Percentiles rank a stretch among this genome's conserved stretches.
Evolutionary conservation across 2,329 filamentous ascomycete genomes (phyloP).

Genomic region (Pseudogymnoascus sp.): DNA sequence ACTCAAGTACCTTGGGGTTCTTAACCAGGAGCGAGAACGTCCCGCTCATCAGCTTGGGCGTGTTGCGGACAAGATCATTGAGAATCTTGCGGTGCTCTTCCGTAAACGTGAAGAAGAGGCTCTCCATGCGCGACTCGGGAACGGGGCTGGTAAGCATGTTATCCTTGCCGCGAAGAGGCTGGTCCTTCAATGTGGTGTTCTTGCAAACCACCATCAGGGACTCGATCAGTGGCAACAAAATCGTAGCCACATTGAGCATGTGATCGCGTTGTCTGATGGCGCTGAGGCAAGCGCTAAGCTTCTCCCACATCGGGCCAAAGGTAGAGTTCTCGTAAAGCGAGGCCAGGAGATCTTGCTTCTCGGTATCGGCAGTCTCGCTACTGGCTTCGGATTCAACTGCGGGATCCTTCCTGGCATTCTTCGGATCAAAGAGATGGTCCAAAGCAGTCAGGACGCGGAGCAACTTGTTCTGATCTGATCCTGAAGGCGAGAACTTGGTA

Average conservation of each 20-base stretch:
- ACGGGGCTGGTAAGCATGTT: constrained; percentile 66
- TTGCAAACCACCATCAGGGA: constrained; percentile 99
- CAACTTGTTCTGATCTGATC: constrained; percentile 93
- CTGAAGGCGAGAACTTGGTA: constrained; percentile 90
- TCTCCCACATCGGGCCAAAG: constrained; percentile 86
- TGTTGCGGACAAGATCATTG: constrained; percentile 94
- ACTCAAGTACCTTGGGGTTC: constrained; percentile 97
- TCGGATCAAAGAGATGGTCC: constrained; percentile 89
- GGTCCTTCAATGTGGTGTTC: constrained; percentile 61
- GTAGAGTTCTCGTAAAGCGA: constrained; percentile 85
- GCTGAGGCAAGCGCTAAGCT: constrained; percentile 78
- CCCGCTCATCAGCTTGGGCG: constrained; percentile 96
- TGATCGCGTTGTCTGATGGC: constrained; percentile 87
- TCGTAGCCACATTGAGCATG: constrained; percentile 95
- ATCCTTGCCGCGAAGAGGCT: constrained; percentile 44
- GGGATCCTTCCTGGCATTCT: constrained; percentile 44
- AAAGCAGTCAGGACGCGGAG: constrained; percentile 86
- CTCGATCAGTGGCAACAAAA: constrained; percentile 87
- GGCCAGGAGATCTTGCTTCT: constrained; percentile 78
- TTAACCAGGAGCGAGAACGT: constrained; percentile 94
- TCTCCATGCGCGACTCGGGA: constrained; percentile 75
- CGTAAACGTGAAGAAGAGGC: constrained; percentile 92
- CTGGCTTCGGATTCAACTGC: constrained; percentile 41
- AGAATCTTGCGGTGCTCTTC: constrained; percentile 96
- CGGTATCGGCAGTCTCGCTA: constrained; percentile 44